Base-by-base conservation (phyloP, 352 stramenopile species). In the Hyphochytrium catenoides region DNA sequence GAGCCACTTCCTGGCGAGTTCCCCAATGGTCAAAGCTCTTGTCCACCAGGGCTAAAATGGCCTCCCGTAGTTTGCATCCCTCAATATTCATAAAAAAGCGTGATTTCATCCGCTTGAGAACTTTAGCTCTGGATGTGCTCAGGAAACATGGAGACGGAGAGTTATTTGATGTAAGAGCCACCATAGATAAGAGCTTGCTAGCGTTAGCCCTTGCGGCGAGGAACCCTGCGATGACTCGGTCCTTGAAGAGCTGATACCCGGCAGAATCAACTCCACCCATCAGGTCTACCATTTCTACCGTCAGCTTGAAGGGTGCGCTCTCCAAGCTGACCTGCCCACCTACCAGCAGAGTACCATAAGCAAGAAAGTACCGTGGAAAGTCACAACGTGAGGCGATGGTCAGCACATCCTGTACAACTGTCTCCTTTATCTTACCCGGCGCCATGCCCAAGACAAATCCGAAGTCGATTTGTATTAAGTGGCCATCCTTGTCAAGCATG, bases 381-480 rank as follows among this genome's bases (percentile, higher is more conserved):
- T n/a, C n/a, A n/a, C n/a, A n/a, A n/a, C n/a, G n/a, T n/a, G n/a
- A n/a, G n/a, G n/a, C n/a, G n/a, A n/a, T n/a, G n/a, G n/a, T n/a
- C n/a, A n/a, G n/a, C n/a, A n/a, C n/a, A n/a, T n/a, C n/a, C n/a
- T n/a, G n/a, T n/a, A n/a, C n/a, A n/a, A n/a, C n/a, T n/a, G n/a
- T n/a, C n/a, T n/a, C n/a, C n/a, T n/a, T n/a, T n/a, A n/a, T n/a
- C n/a, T n/a, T n/a, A n/a, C n/a, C n/a, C 20, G 87, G 85, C 15
- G 73, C 77, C 37, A 93, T 87, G 16, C 81, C 84, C 3, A 96
- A 61, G 26, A 95, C 69, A 46, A 93, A 95, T 3, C 87, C 87
- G 53, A 95, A 96, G 56, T 96, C 87, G 38, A 95, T 96, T 61
- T 95, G 87, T 25, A 93, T 67, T 19, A 94, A 42, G 38, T 89